Conservation (phyloP, 306 rosid genomes). For the Benincasa hispida region DNA sequence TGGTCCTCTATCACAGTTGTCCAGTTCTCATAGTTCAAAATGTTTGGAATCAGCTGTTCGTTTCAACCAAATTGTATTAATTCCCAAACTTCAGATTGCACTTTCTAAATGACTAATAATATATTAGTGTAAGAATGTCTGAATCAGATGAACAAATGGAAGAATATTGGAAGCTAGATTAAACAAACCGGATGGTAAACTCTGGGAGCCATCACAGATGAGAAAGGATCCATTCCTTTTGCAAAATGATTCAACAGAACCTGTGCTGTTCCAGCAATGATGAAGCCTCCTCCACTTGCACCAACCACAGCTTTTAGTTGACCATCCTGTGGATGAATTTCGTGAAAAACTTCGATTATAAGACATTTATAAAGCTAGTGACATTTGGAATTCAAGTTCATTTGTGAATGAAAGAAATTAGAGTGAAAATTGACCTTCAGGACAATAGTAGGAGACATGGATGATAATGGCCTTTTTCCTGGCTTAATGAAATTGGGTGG, state of each 20-base stretch:
- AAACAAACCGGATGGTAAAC: conserved; percentile 61
- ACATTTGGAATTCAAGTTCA: not conserved
- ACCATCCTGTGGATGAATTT: conserved; percentile 28
- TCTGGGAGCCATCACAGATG: conserved; percentile 65
- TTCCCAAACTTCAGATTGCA: not conserved
- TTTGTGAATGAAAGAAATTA: not conserved
- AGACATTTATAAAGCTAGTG: not conserved
- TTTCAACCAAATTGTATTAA: not conserved
- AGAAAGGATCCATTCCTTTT: conserved; percentile 56
- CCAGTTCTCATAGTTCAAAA: conserved; percentile 69
- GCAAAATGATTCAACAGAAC: conserved; percentile 72
- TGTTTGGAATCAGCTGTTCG: conserved; percentile 56
- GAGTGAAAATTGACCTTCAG: conserved; percentile 36
- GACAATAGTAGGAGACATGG: conserved; percentile 76
- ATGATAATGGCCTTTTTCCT: conserved; percentile 69
- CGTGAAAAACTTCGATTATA: not conserved
- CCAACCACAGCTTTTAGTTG: conserved; percentile 60
- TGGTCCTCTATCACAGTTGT: conserved; percentile 55
- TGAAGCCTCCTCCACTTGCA: conserved; percentile 66
- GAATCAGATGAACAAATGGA: not conserved
- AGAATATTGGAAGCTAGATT: not conserved
- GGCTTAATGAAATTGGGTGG: conserved; percentile 66
- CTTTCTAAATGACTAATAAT: not conserved
- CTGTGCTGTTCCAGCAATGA: conserved; percentile 55
- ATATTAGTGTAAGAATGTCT: not conserved